A percentile compares a stretch with the other conserved stretches of the same genome.
Conservation (phyloP, 2,329 filamentous ascomycete species). For the Zasmidium cellare region DNA sequence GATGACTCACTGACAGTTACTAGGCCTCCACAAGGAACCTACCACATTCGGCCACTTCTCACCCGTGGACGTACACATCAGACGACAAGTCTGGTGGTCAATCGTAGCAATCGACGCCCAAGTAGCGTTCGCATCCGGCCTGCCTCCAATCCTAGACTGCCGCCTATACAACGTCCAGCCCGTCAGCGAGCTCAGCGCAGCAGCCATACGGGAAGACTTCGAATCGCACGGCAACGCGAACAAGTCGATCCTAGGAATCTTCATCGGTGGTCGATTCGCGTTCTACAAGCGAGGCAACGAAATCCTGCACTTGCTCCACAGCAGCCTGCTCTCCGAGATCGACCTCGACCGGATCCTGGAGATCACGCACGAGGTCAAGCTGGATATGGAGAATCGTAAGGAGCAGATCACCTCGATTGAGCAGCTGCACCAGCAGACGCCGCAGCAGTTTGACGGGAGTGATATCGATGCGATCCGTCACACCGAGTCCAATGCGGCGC, state of each 20-base stretch:
- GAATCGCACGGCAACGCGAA: slow-evolving; percentile 22
- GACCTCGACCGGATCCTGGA: slow-evolving; percentile 22
- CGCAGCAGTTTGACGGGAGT: slow-evolving; percentile 17
- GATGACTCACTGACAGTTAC: too few species aligned
- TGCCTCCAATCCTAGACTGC: slow-evolving; percentile 48
- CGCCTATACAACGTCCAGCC: slow-evolving; percentile 49
- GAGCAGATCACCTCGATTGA: slow-evolving; percentile 20
- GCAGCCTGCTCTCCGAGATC: slow-evolving; percentile 16
- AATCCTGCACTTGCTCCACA: slow-evolving; percentile 23
- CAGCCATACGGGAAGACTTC: slow-evolving; percentile 44
- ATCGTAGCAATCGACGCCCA: slow-evolving; percentile 51
- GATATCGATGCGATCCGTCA: slow-evolving; percentile 20
- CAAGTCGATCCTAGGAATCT: slow-evolving; percentile 24
- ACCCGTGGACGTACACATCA: slow-evolving; percentile 45
- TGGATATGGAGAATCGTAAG: slow-evolving; percentile 18
- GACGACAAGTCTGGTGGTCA: slow-evolving; percentile 51
- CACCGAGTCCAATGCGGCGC: slow-evolving; percentile 22
- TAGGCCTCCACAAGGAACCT: slow-evolving; percentile 49
- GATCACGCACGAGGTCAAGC: slow-evolving; percentile 19
- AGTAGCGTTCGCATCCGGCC: slow-evolving; percentile 50
- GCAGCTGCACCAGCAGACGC: slow-evolving; percentile 8
- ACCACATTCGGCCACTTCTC: slow-evolving; percentile 46
- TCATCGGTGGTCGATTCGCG: slow-evolving; percentile 22
- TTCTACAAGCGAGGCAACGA: slow-evolving; percentile 24
- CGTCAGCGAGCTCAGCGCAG: slow-evolving; percentile 37